Evolutionary conservation across 179 eudicot species (phyloP), one percentile per base, ranked within the genome.

Genomic region (Heliamphora pulchella): DNA sequence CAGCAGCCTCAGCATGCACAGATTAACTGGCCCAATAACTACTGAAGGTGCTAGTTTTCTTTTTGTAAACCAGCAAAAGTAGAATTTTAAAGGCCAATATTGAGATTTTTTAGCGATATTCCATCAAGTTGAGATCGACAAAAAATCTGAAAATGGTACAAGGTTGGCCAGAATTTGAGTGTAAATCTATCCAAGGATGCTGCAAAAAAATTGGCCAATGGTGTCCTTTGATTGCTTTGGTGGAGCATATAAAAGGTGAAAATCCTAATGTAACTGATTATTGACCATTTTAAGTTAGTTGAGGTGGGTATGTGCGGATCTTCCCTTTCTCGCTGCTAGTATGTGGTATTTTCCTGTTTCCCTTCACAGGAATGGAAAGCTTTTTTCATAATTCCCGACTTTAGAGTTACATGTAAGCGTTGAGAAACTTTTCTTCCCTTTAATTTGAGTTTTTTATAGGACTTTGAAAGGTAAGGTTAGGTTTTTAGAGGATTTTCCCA

Each of bases 1-100:
- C 98, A 91, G 87, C 98, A 89, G 80, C 89, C 92, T 66, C 97
- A 89, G 81, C 94, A 90, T 57, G 69, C 93, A 80, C 93, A 87
- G 65, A 79, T 89, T 65, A 90, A 89, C 77, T 92, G 96, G 98
- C 91, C 93, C 5, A 92, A 83, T 79, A 93, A 87, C 83, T 92
- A 86, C 84, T 93, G 80, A 90, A 80, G 58, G 63, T 69, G 14
- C 18, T 65, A 66, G n/a, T 65, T 73, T 55, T 77, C 54, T 63
- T 50, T 75, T 58, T 57, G 22, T 75, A 80, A 71, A 79, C 76
- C 63, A 44, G 53, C 5, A 64, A 46, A 77, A 73, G 48, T 70
- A 66, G 73, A 78, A 53, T 4, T 65, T 70, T 5, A 78, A 77
- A 69, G 65, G 79, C 59, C 62, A 18, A 63, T n/a, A 67, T 55